A percentile compares a stretch with the other conserved stretches of the same genome.
phyloP scores from a whole-genome alignment of 2,329 filamentous ascomycete genomes.

The Sporothrix pseudoabietina region DNA sequence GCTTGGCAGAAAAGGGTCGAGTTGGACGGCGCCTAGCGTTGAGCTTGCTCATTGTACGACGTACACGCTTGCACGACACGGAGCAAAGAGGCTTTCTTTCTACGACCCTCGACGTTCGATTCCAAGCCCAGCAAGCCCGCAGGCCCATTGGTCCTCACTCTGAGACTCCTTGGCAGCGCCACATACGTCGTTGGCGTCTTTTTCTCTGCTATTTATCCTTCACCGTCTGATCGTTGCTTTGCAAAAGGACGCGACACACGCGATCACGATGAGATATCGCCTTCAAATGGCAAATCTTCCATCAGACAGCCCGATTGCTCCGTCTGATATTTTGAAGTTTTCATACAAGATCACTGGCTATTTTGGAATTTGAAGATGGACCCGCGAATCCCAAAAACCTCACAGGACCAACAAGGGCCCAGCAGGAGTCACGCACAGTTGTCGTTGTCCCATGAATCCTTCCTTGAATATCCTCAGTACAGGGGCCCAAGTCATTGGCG shows the following conservation, averaged over 20 bases:
- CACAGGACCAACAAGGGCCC: not conserved
- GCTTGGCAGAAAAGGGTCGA: slow-evolving; percentile 18
- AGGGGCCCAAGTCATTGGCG: slow-evolving; percentile 10
- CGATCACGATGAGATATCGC: not conserved
- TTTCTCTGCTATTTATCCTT: too few species aligned
- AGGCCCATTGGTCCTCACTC: not conserved
- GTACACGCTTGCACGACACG: not conserved
- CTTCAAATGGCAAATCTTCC: not conserved
- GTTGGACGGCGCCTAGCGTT: slow-evolving; percentile 17
- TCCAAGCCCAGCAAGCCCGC: not conserved
- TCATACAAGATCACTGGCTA: slow-evolving; percentile 1
- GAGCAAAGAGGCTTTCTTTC: not conserved
- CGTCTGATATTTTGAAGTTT: not conserved
- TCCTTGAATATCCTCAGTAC: not conserved
- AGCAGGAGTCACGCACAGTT: not conserved
- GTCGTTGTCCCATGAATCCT: not conserved
- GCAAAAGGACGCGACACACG: not conserved
- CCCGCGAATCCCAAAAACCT: not conserved
- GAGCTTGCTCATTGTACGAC: not conserved
- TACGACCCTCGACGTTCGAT: not conserved
- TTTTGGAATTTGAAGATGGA: not conserved
- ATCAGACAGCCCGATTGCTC: slow-evolving; percentile 5
- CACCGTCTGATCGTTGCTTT: not conserved
- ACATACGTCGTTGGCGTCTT: slow-evolving; percentile 4
- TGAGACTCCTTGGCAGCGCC: not conserved